Evolutionary conservation across 495 filamentous ascomycete species (phyloP).

Genomic region (Saxophila tyrrhenica): DNA sequence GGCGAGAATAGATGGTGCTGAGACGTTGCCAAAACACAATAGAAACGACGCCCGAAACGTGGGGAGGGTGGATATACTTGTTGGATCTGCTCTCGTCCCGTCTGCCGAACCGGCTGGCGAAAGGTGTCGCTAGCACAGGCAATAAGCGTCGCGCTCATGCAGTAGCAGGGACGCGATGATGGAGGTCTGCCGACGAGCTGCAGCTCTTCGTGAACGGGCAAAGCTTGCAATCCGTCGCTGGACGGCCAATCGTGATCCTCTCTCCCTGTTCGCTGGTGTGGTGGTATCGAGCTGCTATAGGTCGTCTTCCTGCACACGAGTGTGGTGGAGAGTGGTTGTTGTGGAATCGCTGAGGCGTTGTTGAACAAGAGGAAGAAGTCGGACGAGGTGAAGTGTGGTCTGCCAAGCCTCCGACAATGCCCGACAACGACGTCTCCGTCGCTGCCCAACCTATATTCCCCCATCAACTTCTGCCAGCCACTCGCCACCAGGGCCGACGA

Average conservation of each 20-base stretch:
- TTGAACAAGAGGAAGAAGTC: not conserved
- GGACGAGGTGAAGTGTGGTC: not conserved
- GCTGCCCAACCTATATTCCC: not conserved
- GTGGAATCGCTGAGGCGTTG: too few relatives aligned
- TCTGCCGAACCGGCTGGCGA: not conserved
- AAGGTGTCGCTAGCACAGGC: too few relatives aligned
- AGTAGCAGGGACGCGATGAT: not conserved
- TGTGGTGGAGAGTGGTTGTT: too few relatives aligned
- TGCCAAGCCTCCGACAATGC: not conserved
- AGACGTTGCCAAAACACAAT: slow-evolving; percentile 1
- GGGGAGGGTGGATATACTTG: slow-evolving; percentile 19
- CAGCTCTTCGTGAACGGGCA: too few relatives aligned
- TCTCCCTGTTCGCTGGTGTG: too few relatives aligned
- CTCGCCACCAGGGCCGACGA: too few relatives aligned
- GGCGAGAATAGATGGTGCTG: slow-evolving; percentile 5
- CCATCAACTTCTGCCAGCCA: too few relatives aligned
- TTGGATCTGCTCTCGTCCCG: not conserved
- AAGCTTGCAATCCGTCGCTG: too few relatives aligned
- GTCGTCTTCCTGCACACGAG: too few relatives aligned
- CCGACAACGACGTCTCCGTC: not conserved
- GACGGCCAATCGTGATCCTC: too few relatives aligned
- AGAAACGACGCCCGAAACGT: slow-evolving; percentile 9
- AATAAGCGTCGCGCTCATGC: too few relatives aligned
- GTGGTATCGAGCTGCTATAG: too few relatives aligned
- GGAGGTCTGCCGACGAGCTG: not conserved